Evolutionary conservation across 305 asterid genomes (phyloP), one percentile per base, ranked within the genome.

Genomic region (Salvia sclarea): DNA sequence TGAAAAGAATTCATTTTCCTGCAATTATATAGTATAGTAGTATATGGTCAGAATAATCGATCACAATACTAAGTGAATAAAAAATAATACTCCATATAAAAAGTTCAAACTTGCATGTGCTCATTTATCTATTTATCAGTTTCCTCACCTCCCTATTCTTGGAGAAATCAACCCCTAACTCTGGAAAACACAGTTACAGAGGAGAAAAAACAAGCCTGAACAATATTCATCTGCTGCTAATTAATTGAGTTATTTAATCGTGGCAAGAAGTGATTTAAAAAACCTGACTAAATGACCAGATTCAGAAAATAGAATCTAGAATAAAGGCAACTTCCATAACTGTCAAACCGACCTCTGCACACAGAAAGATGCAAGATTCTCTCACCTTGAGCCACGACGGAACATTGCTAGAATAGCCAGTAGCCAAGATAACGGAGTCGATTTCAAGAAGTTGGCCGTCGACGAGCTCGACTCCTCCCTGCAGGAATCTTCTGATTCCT

Each of bases 321-420:
- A 76, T 59, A 60, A 74, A 80, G 76, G 78, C 82, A 84, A 83
- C 93, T 86, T 80, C 90, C 87, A 74, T 79, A 83, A 86, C 88
- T 81, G 89, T 72, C 89, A 79, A 64, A 44, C 11, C 8, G 22
- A 64, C 20, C 57, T 22, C 3, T 16, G 8, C 7, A 59, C 6
- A 13, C 5, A 30, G n/a, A 47, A 53, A 49, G 14, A 38, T 38
- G 24, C 12, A 61, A 57, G 11, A 47, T 17, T 47, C 20, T 71
- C 78, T 72, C 44, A 93, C 97, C 95, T 88, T 84, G 65, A 93
- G 75, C 98, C 98, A 93, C 31, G 95, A 84, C 4, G 94, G 96
- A 55, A 93, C 96, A 77, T 93, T 93, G 92, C 95, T 93, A 68
- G 80, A 75, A 68, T 93, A 93, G 11, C 97, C 98, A 24, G 98